Conservation (phyloP, 208 protist species). For the Wallacemonas sp. region DNA sequence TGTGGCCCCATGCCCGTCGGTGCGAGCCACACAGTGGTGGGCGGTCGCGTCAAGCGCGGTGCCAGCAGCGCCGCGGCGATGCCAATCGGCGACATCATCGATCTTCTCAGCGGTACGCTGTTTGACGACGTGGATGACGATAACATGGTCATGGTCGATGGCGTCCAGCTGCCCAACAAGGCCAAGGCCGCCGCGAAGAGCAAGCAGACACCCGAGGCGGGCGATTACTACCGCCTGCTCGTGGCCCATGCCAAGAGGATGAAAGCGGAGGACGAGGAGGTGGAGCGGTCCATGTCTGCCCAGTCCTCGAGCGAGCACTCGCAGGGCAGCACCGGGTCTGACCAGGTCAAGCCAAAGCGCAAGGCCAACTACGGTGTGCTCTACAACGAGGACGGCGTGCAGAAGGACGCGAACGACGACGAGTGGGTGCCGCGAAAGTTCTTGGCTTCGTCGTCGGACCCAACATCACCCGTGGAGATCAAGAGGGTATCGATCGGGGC, state of each 20-base stretch:
- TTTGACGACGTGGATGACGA: conserved; percentile 5
- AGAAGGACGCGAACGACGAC: background rate
- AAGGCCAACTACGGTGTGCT: background rate
- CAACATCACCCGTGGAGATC: background rate
- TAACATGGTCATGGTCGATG: no score
- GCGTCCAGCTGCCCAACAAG: no score
- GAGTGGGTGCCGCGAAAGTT: conserved; percentile 12
- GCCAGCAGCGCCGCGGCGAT: no score
- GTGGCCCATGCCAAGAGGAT: conserved; percentile 7
- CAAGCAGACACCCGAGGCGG: background rate
- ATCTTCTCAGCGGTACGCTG: conserved; percentile 2
- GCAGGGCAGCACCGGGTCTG: no score
- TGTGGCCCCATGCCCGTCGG: no score
- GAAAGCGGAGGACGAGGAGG: background rate
- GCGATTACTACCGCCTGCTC: conserved; percentile 15
- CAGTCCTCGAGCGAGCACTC: background rate
- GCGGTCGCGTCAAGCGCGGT: background rate
- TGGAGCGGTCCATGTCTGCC: background rate
- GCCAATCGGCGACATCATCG: background rate
- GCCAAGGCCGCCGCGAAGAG: background rate
- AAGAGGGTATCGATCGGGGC: background rate
- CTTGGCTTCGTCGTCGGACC: no score
- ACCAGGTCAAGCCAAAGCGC: background rate
- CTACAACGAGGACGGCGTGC: background rate
- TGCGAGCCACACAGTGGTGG: background rate